These are phyloP conservation scores for Xylaria cubensis DNA, from an alignment of 495 filamentous ascomycete species.

Conservation along the genomic window DNA sequence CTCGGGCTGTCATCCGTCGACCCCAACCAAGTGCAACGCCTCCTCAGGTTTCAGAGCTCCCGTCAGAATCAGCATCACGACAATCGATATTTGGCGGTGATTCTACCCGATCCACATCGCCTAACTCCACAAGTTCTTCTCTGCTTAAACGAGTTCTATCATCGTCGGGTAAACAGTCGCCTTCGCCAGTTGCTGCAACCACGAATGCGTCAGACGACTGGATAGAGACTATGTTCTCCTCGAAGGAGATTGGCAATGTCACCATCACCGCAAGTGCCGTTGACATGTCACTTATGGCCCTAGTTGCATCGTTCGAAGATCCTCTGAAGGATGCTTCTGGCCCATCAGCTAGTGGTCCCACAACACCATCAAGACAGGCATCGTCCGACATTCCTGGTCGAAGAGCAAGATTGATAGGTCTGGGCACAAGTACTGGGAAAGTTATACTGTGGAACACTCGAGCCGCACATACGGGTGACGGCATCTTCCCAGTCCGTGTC, in stretches of 20 bases:
- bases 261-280: slow-evolving; percentile 73
- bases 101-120: slow-evolving; percentile 24
- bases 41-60: slow-evolving; percentile 30
- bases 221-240: slow-evolving; percentile 39
- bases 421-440: slow-evolving; percentile 79
- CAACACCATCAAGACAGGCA: slow-evolving; percentile 38
- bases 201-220: slow-evolving; percentile 45
- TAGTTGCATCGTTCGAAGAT: slow-evolving; percentile 77
- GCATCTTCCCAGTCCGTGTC: slow-evolving; percentile 68
- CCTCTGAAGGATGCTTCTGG: slow-evolving; percentile 54
- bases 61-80: slow-evolving; percentile 19
- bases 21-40: slow-evolving; percentile 27
- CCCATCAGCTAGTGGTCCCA: slow-evolving; percentile 28
- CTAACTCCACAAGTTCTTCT: slow-evolving; percentile 30
- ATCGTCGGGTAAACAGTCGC: slow-evolving; percentile 30
- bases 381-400: slow-evolving; percentile 76
- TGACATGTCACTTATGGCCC: slow-evolving; percentile 77
- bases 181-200: slow-evolving; percentile 15
- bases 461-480: slow-evolving; percentile 57
- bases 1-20: slow-evolving; percentile 31
- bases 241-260: slow-evolving; percentile 39
- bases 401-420: slow-evolving; percentile 78
- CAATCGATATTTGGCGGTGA: slow-evolving; percentile 44
- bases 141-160: slow-evolving; percentile 28
- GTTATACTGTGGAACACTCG: slow-evolving; percentile 88